A percentile compares a stretch with the other conserved stretches of the same genome.
Conservation (phyloP, 83 land plant species). For the Picea abies region DNA sequence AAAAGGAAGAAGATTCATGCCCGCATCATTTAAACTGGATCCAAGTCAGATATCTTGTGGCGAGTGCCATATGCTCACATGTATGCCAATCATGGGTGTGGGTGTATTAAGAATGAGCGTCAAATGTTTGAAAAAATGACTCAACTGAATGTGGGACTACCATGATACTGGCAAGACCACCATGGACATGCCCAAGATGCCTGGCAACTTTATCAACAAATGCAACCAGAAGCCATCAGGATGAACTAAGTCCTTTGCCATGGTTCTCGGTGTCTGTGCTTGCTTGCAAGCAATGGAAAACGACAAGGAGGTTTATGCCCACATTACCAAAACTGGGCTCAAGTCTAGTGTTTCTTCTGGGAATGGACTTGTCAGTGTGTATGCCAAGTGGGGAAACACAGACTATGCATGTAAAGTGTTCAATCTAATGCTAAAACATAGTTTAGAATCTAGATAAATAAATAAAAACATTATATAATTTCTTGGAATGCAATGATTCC, state of each 20-base stretch:
- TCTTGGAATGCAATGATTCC: constrained; percentile 69
- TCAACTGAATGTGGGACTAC: constrained; percentile 60
- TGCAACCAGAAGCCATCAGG: constrained; percentile 23
- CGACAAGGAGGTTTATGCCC: constrained; percentile 38
- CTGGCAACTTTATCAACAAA: constrained; percentile 28
- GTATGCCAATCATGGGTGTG: constrained; percentile 42
- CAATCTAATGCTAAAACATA: constrained; percentile 35
- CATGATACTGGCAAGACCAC: constrained; percentile 40
- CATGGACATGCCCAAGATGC: constrained; percentile 30
- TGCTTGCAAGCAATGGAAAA: constrained; percentile 22
- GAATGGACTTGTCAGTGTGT: constrained; percentile 58
- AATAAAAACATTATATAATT: constrained; percentile 38
- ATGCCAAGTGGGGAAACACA: constrained; percentile 48
- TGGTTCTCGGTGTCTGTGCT: constrained; percentile 46
- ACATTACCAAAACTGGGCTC: constrained; percentile 37
- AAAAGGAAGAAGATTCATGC: constrained; percentile 40
- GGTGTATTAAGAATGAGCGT: constrained; percentile 28
- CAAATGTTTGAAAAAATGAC: constrained; percentile 61
- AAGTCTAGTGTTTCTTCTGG: constrained; percentile 25
- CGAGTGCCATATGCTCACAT: constrained; percentile 39
- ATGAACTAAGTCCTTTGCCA: constrained; percentile 39
- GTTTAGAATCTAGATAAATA: too few relatives aligned
- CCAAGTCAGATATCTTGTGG: constrained; percentile 33
- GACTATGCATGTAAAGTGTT: constrained; percentile 40
- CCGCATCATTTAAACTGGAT: constrained; percentile 30